These are phyloP conservation scores for Achlya hypogyna DNA, from an alignment of 352 stramenopile species.

Conservation along the genomic window DNA sequence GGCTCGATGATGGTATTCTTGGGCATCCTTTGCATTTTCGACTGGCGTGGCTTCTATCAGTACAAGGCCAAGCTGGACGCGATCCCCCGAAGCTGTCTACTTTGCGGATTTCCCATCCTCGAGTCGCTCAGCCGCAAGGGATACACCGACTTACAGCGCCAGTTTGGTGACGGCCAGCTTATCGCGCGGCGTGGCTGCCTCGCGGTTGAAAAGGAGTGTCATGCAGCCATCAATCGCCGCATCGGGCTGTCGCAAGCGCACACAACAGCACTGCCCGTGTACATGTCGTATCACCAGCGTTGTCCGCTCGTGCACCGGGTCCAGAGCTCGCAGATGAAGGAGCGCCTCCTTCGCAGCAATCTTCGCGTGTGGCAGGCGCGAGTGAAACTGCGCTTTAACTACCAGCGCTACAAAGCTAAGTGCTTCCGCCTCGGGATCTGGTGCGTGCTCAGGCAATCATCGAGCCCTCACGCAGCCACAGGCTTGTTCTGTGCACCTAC, in stretches of 20 bases:
- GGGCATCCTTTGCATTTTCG: not conserved
- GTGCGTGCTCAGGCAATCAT: constrained; percentile 21
- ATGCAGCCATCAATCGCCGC: constrained; percentile 40
- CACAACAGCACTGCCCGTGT: constrained; percentile 51
- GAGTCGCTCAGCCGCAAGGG: constrained; percentile 35
- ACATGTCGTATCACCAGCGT: constrained; percentile 38
- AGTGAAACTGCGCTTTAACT: constrained; percentile 74
- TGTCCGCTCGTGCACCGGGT: constrained; percentile 36
- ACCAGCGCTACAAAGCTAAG: constrained; percentile 67
- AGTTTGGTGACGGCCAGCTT: not conserved
- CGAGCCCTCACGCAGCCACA: constrained; percentile 21
- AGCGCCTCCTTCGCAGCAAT: constrained; percentile 59
- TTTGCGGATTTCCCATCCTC: constrained; percentile 49
- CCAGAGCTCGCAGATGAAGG: constrained; percentile 36
- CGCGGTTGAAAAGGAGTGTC: constrained; percentile 22
- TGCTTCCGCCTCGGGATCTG: constrained; percentile 42
- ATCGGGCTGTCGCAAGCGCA: constrained; percentile 63
- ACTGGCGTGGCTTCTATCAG: constrained; percentile 44
- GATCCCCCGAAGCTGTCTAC: constrained; percentile 58
- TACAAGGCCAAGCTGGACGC: constrained; percentile 54
- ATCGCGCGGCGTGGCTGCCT: not conserved
- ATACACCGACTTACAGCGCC: not conserved
- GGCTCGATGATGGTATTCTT: constrained; percentile 50
- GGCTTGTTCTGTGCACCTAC: constrained; percentile 64
- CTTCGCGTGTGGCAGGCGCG: constrained; percentile 66